phyloP scores from a whole-genome alignment of 805 yeast species.

The Wickerhamiella cacticola region DNA sequence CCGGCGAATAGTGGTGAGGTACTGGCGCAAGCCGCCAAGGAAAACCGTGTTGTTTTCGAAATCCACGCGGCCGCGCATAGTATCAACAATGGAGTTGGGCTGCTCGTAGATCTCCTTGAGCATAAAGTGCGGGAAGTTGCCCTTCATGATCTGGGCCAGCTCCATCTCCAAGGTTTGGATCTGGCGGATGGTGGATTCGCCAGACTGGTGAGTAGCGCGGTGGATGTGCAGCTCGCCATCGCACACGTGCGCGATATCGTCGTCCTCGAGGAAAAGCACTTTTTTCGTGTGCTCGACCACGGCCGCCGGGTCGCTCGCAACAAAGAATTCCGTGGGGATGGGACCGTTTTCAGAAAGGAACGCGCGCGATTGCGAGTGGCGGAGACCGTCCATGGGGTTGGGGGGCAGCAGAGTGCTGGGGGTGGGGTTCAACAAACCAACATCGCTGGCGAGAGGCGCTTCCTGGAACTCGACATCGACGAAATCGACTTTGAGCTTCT shows the following conservation, averaged over 20 bases:
- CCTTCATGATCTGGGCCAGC: constrained; percentile 96
- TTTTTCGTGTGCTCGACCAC: constrained; percentile 94
- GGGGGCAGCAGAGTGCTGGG: constrained; percentile 30
- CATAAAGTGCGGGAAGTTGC: constrained; percentile 93
- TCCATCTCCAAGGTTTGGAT: constrained; percentile 96
- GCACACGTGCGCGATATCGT: constrained; percentile 95
- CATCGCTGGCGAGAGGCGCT: constrained; percentile 23
- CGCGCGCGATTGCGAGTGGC: constrained; percentile 92
- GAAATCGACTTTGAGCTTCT: constrained; percentile 90
- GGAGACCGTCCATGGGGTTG: constrained; percentile 51
- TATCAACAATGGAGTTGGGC: constrained; percentile 95
- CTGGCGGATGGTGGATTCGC: constrained; percentile 83
- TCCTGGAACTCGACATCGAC: constrained; percentile 97
- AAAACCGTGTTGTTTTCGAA: constrained; percentile 65
- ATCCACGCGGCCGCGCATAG: constrained; percentile 98
- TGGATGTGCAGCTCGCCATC: constrained; percentile 98
- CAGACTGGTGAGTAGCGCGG: constrained; percentile 75
- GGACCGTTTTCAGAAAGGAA: constrained; percentile 88
- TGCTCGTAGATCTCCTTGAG: constrained; percentile 97
- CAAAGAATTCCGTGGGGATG: constrained; percentile 87
- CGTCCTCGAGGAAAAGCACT: constrained; percentile 92
- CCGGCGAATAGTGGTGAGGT: constrained; percentile 79
- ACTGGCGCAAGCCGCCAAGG: constrained; percentile 80
- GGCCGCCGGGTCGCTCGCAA: constrained; percentile 95
- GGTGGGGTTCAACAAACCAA: constrained; percentile 16